Evolutionary conservation across 192 early-diverging fungal genomes (phyloP), one percentile per base, ranked within the genome.

Genomic region (Entomortierella parvispora): DNA sequence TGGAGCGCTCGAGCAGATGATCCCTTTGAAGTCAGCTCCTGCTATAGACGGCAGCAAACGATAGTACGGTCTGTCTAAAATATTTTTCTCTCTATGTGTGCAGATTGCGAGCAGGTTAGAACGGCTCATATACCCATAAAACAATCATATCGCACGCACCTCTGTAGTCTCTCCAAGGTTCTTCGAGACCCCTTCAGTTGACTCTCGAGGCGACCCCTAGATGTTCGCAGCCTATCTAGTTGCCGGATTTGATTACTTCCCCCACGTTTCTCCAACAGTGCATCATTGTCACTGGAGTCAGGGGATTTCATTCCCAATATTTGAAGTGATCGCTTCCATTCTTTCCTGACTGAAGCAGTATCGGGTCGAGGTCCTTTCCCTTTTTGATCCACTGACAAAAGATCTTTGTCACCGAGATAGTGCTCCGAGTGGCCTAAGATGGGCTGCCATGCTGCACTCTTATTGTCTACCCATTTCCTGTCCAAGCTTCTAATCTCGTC

Each of bases 251-350:
- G 70, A 2, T 23, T 49, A 8, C 23, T 28, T 15, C 54, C 59
- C 17, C 52, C 10, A 3, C 11, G n/a, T 2, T 72, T 46, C 14
- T 59, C 26, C 6, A 56, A 51, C 37, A 18, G 18, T 10, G 44
- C 31, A 48, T 46, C 4, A 60, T 22, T 29, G 11, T 18, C 34
- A 31, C 18, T 17, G 15, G 15, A 33, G 2, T 18, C 12, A 17
- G 28, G 20, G 10, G 26, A n/a, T 18, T 56, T 40, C 28, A 18
- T 23, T 37, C 52, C 58, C 5, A 75, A 26, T 17, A 25, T 10
- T 14, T 68, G 60, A 12, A 77, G 12, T 4, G 65, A 63, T 17
- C 29, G 45, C 11, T 68, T 64, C 74, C 74, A 77, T 12, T 4
- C 23, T 12, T 48, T 58, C 22, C 64, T 52, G 25, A 64, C 56